A percentile compares a stretch with the other conserved stretches of the same genome.
These are phyloP conservation scores for Aspergillus novofumigatus DNA, from an alignment of 2,329 filamentous ascomycete species.

Conservation along the genomic window DNA sequence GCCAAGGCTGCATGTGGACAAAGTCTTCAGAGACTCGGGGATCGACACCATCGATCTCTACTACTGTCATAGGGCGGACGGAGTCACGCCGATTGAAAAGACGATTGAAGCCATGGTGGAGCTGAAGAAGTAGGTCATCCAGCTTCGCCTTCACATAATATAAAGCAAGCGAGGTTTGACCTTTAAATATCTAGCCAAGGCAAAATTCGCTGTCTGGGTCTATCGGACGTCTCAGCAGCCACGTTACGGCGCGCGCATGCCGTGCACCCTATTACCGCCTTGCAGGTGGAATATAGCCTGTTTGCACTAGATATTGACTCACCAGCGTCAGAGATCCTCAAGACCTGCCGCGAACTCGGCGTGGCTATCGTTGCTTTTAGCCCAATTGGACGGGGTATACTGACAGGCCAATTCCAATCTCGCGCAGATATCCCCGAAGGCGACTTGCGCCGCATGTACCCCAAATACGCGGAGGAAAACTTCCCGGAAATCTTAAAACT, in stretches of 20 bases:
- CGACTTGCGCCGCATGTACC: slow-evolving; percentile 46
- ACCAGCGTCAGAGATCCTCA: slow-evolving; percentile 45
- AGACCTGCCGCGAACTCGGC: slow-evolving; percentile 56
- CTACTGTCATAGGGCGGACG: slow-evolving; percentile 44
- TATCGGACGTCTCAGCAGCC: slow-evolving; percentile 42
- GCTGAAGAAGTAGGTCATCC: slow-evolving; percentile 33
- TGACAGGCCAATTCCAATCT: slow-evolving; percentile 49
- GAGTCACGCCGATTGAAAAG: slow-evolving; percentile 42
- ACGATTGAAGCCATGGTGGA: slow-evolving; percentile 43
- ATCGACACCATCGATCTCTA: slow-evolving; percentile 41
- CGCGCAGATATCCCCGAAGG: slow-evolving; percentile 43
- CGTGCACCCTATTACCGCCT: slow-evolving; percentile 45
- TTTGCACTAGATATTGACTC: slow-evolving; percentile 48
- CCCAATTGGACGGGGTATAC: slow-evolving; percentile 57
- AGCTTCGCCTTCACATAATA: background rate
- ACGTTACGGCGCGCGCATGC: slow-evolving; percentile 48
- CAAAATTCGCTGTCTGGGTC: slow-evolving; percentile 49
- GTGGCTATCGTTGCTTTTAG: slow-evolving; percentile 55
- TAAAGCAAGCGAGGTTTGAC: background rate
- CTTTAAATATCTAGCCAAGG: slow-evolving; percentile 29
- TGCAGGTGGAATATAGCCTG: slow-evolving; percentile 51
- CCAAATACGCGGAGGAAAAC: slow-evolving; percentile 49
- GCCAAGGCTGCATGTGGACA: slow-evolving; percentile 31
- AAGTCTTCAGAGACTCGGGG: slow-evolving; percentile 34
- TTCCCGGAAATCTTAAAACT: slow-evolving; percentile 53